phyloP scores from a whole-genome alignment of 352 stramenopile genomes.

The Lagenidium giganteum region DNA sequence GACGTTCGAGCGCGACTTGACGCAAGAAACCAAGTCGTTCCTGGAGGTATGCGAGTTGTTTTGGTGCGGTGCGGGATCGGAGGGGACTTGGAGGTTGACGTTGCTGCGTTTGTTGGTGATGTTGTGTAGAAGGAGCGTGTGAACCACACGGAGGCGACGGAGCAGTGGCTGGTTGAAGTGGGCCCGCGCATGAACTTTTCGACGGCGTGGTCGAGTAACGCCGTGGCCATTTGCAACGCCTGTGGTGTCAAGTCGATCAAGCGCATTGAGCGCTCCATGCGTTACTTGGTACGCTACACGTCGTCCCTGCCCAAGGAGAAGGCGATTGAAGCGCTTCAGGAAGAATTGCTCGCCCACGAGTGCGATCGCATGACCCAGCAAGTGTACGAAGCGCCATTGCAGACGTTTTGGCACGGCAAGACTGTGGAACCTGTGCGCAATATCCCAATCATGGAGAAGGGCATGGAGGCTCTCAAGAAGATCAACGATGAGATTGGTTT shows the following conservation, averaged over 20 bases:
- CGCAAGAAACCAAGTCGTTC: conserved; percentile 51
- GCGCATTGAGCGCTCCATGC: conserved; percentile 92
- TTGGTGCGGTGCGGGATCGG: neutral
- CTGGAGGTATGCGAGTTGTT: conserved; percentile 20
- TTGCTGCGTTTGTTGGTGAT: too few species aligned
- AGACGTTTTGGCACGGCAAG: conserved; percentile 87
- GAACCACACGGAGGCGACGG: conserved; percentile 8
- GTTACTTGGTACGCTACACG: conserved; percentile 84
- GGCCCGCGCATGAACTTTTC: conserved; percentile 98
- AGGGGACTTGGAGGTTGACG: neutral
- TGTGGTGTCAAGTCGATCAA: conserved; percentile 88
- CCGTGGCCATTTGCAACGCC: conserved; percentile 94
- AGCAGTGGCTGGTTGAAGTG: conserved; percentile 91
- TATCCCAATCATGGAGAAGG: conserved; percentile 94
- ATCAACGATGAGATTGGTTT: conserved; percentile 95
- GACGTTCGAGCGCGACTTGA: conserved; percentile 93
- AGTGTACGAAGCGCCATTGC: conserved; percentile 89
- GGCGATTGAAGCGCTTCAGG: conserved; percentile 35
- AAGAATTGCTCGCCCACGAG: conserved; percentile 57
- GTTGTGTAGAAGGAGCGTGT: conserved; percentile 2
- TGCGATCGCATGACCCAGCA: conserved; percentile 99
- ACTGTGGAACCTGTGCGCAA: conserved; percentile 81
- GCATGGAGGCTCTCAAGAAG: conserved; percentile 91
- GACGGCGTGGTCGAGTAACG: conserved; percentile 98
- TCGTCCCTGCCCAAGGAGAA: conserved; percentile 27